Percentiles rank a stretch among this genome's conserved stretches.
These are phyloP conservation scores for Breviolum minutum DNA, from an alignment of 73 alveolate species.

Conservation along the genomic window DNA sequence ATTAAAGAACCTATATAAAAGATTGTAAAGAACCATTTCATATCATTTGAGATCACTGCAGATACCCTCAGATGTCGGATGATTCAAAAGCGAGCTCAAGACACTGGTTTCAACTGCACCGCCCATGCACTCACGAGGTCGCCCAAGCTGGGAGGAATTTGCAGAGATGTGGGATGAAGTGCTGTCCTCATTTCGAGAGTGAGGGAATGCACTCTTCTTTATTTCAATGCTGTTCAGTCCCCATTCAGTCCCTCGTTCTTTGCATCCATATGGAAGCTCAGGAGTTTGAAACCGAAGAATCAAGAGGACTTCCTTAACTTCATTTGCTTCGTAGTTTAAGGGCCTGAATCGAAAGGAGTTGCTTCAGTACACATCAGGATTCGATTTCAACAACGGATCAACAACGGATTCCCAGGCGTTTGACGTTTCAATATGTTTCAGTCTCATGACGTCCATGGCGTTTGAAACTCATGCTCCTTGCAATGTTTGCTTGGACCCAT, in stretches of 20 bases:
- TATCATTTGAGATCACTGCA: too few species aligned
- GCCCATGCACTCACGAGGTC: not conserved
- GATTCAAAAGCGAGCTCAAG: not conserved
- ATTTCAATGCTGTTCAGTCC: not conserved
- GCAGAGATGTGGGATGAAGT: conserved; percentile 80
- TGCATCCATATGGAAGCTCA: not conserved
- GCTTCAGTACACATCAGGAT: not conserved
- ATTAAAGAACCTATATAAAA: too few species aligned
- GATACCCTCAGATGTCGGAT: too few species aligned
- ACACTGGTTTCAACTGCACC: not conserved
- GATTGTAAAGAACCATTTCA: too few species aligned
- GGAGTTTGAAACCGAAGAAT: not conserved
- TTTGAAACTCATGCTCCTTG: too few species aligned
- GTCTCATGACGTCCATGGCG: too few species aligned
- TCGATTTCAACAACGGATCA: not conserved
- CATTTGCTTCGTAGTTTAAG: too few species aligned
- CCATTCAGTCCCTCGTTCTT: not conserved
- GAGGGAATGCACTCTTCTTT: not conserved
- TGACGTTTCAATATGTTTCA: too few species aligned
- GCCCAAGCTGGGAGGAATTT: conserved; percentile 75
- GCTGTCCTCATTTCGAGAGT: not conserved
- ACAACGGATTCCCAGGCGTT: too few species aligned
- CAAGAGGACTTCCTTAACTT: not conserved
- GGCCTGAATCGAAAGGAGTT: not conserved
- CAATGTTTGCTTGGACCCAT: too few species aligned